Evolutionary conservation across 139 green algal species (phyloP).

Genomic region (Tetradesmus obliquus): DNA sequence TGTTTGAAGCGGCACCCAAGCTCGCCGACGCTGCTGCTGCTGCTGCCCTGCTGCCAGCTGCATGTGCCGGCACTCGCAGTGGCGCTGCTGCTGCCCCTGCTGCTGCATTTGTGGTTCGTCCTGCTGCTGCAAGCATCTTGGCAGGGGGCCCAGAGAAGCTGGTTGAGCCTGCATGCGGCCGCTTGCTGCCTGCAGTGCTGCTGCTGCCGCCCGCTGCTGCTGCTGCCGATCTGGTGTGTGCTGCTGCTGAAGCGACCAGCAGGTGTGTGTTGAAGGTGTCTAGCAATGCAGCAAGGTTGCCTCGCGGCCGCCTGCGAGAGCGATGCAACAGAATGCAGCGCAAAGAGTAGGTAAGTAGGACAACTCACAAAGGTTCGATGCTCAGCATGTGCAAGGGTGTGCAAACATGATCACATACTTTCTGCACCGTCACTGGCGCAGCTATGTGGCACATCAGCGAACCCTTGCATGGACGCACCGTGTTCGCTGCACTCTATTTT

Average conservation of each 20-base stretch:
- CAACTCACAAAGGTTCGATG: too few species aligned
- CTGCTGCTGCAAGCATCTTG: conserved; percentile 22
- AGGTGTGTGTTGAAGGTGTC: neutral
- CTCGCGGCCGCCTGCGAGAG: neutral
- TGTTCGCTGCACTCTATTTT: too few species aligned
- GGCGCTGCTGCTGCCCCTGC: neutral
- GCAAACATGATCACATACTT: too few species aligned
- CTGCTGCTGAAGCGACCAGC: conserved; percentile 4
- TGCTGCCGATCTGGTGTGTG: neutral
- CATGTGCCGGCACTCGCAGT: neutral
- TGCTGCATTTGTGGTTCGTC: neutral
- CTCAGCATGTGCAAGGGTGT: too few species aligned
- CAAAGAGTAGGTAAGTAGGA: neutral
- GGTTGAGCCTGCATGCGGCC: neutral
- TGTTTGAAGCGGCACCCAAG: neutral
- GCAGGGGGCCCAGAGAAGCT: neutral
- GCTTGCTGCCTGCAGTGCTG: conserved; percentile 13
- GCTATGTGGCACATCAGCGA: too few species aligned
- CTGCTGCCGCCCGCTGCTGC: neutral
- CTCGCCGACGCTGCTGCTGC: neutral
- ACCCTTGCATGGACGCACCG: neutral
- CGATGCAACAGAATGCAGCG: neutral
- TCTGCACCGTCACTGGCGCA: too few species aligned
- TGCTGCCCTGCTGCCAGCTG: neutral
- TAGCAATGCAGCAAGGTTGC: neutral